phyloP scores from a whole-genome alignment of 352 stramenopile genomes.

The Globisporangium emineosum region DNA sequence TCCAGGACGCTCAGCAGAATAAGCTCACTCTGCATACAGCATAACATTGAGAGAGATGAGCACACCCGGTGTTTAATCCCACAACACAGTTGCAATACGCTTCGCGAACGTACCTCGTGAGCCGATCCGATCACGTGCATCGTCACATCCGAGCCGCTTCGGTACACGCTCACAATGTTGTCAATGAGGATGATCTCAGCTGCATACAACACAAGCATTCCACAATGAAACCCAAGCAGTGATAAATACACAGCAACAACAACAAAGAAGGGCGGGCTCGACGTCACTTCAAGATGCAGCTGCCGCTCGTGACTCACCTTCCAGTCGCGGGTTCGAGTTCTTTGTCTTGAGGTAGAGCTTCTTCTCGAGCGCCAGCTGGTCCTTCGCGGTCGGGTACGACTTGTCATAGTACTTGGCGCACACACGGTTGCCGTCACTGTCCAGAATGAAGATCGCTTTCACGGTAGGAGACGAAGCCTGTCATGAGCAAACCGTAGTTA shows the following conservation, averaged over 20 bases:
- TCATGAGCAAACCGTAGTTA: neutral
- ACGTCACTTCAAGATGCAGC: neutral
- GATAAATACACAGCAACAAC: neutral
- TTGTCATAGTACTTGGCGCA: conserved; percentile 93
- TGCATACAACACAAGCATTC: conserved; percentile 16
- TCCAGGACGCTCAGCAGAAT: conserved; percentile 86
- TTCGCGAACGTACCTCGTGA: conserved; percentile 46
- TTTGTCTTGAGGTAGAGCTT: conserved; percentile 91
- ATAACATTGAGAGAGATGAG: neutral
- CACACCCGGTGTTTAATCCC: neutral
- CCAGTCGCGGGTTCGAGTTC: conserved; percentile 78
- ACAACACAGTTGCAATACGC: neutral
- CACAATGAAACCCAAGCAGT: neutral
- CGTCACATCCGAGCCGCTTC: conserved; percentile 80
- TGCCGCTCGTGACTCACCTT: conserved; percentile 38
- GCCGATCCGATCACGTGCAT: conserved; percentile 88
- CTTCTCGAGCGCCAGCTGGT: conserved; percentile 86
- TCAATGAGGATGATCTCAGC: conserved; percentile 89
- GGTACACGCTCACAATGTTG: conserved; percentile 90
- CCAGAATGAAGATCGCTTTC: conserved; percentile 87
- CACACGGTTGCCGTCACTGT: conserved; percentile 86
- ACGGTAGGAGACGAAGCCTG: conserved; percentile 72
- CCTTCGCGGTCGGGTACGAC: conserved; percentile 81
- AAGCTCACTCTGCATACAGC: conserved; percentile 74
- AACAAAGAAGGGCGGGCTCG: neutral